phyloP scores from a whole-genome alignment of 1,284 basidiomycete species.

The Apiotrichum laibachii region DNA sequence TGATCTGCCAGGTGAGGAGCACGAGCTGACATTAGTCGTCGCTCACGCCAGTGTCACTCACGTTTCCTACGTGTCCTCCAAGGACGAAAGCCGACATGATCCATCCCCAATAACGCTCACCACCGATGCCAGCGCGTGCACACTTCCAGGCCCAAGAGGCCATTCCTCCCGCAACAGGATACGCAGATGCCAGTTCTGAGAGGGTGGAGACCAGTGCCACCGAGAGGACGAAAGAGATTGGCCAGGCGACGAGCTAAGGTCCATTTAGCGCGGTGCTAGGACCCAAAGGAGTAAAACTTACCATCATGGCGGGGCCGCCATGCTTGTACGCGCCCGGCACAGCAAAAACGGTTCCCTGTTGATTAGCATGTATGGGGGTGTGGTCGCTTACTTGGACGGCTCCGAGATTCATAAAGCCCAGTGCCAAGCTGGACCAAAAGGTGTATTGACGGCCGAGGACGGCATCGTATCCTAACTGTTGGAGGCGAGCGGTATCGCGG shows the following conservation, averaged over 20 bases:
- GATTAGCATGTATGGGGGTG: no score
- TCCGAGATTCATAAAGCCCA: constrained; percentile 47
- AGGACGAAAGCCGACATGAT: constrained; percentile 46
- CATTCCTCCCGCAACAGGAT: constrained; percentile 51
- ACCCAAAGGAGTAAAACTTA: constrained; percentile 13
- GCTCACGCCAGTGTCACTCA: constrained; percentile 21
- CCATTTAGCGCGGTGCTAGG: neutral
- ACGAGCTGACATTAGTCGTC: constrained; percentile 29
- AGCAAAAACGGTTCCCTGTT: constrained; percentile 46
- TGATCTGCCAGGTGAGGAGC: constrained; percentile 42
- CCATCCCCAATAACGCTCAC: constrained; percentile 50
- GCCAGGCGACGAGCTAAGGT: constrained; percentile 47
- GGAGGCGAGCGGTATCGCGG: constrained; percentile 40
- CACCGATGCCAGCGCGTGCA: constrained; percentile 44
- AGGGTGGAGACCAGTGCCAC: constrained; percentile 42
- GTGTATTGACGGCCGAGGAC: constrained; percentile 49
- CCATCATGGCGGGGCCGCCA: constrained; percentile 48
- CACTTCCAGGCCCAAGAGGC: constrained; percentile 50
- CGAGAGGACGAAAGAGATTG: constrained; percentile 40
- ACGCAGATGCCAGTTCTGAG: constrained; percentile 48
- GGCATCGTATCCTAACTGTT: constrained; percentile 49
- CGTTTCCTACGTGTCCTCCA: constrained; percentile 48
- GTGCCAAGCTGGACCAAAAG: constrained; percentile 49
- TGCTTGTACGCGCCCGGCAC: constrained; percentile 46
- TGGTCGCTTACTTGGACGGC: constrained; percentile 42